phyloP scores from a whole-genome alignment of 2,329 filamentous ascomycete genomes.

The Penicillium sp. region DNA sequence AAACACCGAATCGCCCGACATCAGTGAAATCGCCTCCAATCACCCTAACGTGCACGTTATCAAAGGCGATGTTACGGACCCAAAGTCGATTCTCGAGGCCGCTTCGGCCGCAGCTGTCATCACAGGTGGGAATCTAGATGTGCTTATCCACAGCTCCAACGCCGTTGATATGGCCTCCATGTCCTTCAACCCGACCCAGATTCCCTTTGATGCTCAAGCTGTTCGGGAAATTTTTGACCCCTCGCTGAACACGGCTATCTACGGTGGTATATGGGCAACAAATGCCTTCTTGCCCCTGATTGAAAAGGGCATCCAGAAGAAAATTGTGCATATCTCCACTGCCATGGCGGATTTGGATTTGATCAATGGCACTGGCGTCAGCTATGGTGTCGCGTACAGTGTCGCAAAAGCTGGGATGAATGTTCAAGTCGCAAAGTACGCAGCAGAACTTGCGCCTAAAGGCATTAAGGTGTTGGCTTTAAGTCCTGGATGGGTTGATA shows the following conservation, averaged over 20 bases:
- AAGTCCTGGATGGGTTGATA: conserved; percentile 40
- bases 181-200: conserved; percentile 4
- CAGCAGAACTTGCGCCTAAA: conserved; percentile 39
- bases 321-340: conserved; percentile 50
- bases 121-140: conserved; percentile 48
- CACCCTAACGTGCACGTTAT: not conserved
- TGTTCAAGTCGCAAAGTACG: conserved; percentile 50
- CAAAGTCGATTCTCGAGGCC: conserved; percentile 43
- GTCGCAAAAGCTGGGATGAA: conserved; percentile 52
- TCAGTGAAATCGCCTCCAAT: conserved; percentile 23
- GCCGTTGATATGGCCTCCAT: conserved; percentile 34
- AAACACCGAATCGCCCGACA: conserved; percentile 34
- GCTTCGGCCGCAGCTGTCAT: conserved; percentile 41
- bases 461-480: conserved; percentile 44
- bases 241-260: conserved; percentile 38
- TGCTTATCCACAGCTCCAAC: conserved; percentile 51
- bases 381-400: conserved; percentile 41
- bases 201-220: conserved; percentile 11
- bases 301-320: conserved; percentile 47
- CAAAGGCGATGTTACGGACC: conserved; percentile 22
- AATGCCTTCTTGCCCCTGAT: conserved; percentile 48
- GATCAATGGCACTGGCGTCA: conserved; percentile 31
- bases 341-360: conserved; percentile 43
- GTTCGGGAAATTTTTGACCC: conserved; percentile 29
- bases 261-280: conserved; percentile 40